These are phyloP conservation scores for Raffaelea arxii DNA, from an alignment of 2,329 filamentous ascomycete species.

Conservation along the genomic window DNA sequence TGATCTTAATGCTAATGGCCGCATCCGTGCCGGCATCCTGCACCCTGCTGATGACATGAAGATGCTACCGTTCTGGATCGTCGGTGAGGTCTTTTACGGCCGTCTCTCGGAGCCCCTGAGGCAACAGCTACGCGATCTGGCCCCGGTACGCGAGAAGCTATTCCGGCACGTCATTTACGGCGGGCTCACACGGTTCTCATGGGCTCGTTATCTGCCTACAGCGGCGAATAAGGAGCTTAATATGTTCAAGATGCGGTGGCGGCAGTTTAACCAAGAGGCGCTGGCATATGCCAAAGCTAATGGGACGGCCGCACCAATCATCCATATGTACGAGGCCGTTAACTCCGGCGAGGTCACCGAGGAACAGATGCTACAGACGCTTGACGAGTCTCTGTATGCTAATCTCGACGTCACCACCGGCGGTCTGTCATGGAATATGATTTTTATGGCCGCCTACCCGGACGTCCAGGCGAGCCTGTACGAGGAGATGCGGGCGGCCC, in stretches of 20 bases:
- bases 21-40: slow-evolving; percentile 5
- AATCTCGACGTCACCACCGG: slow-evolving; percentile 37
- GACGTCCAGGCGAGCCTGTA: slow-evolving; percentile 20
- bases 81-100: slow-evolving; percentile 29
- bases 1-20: background rate
- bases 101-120: slow-evolving; percentile 15
- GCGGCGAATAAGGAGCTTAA: slow-evolving; percentile 17
- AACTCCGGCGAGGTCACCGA: slow-evolving; percentile 14
- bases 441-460: slow-evolving; percentile 28
- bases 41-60: slow-evolving; percentile 15
- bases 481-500: slow-evolving; percentile 14
- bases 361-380: slow-evolving; percentile 28
- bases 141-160: slow-evolving; percentile 5
- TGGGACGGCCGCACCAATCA: background rate
- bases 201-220: slow-evolving; percentile 18
- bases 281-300: slow-evolving; percentile 1
- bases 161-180: slow-evolving; percentile 24
- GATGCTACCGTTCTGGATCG: slow-evolving; percentile 25
- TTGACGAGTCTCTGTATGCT: slow-evolving; percentile 36
- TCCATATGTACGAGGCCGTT: slow-evolving; percentile 13
- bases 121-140: slow-evolving; percentile 15
- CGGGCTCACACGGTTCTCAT: slow-evolving; percentile 19
- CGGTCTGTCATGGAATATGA: slow-evolving; percentile 30
- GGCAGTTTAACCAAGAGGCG: slow-evolving; percentile 22
- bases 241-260: slow-evolving; percentile 21